A percentile compares a stretch with the other conserved stretches of the same genome.
Conservation (phyloP, 2,329 filamentous ascomycete species). For the Aphanoascus verrucosus region DNA sequence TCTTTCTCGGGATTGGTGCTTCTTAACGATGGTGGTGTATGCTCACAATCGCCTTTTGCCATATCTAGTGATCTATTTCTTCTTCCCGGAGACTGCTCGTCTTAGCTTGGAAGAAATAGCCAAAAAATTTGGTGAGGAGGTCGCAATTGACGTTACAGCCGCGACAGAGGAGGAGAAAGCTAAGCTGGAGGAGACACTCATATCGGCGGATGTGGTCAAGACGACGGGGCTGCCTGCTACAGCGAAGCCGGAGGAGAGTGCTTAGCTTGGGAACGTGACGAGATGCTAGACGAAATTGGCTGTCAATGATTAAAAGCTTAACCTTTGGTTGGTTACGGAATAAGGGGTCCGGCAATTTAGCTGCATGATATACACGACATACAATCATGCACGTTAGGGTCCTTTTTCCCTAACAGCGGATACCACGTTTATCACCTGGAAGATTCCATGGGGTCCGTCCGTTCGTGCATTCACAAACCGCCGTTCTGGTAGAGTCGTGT, state of each 20-base stretch:
- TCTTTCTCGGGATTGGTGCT: background rate
- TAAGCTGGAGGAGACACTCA: conserved; percentile 6
- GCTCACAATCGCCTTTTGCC: conserved; percentile 7
- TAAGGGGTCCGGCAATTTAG: too few relatives aligned
- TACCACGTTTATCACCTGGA: too few relatives aligned
- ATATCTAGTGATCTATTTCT: conserved; percentile 34
- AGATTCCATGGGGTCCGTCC: too few relatives aligned
- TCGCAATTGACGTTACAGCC: conserved; percentile 39
- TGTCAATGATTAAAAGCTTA: too few relatives aligned
- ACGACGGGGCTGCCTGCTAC: background rate
- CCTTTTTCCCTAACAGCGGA: too few relatives aligned
- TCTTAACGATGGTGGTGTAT: background rate
- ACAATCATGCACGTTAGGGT: too few relatives aligned
- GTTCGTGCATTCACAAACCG: too few relatives aligned
- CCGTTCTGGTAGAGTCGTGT: too few relatives aligned
- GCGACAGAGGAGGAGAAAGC: conserved; percentile 33
- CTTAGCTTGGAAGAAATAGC: conserved; percentile 40
- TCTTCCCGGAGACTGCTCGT: conserved; percentile 35
- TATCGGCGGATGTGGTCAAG: background rate
- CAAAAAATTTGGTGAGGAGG: conserved; percentile 42
- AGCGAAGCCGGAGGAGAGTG: background rate
- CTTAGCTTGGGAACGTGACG: background rate
- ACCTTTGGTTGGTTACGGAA: too few relatives aligned
- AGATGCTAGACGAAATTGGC: too few relatives aligned
- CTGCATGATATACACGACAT: too few relatives aligned